Base-by-base conservation (phyloP, 345 rosid species). In the Salix arbutifolia region DNA sequence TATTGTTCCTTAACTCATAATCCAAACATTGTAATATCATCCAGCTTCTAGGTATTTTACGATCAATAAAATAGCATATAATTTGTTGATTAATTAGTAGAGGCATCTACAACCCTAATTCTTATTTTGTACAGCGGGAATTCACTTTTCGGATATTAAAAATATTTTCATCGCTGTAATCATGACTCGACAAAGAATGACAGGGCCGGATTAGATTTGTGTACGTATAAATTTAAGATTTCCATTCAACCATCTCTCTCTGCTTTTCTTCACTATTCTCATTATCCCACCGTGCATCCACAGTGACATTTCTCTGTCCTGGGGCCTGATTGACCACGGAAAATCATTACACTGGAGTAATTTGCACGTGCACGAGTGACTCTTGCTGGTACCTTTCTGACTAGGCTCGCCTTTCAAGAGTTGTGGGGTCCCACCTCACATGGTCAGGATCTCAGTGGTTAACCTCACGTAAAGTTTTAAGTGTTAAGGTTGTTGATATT, bases 291-390 rank as follows among this genome's bases (percentile, higher is more conserved):
- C 46, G 14, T 42, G 40, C 30, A 2, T 61, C 3, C 75, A 58
- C 13, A 3, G 50, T 52, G 66, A 60, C 53, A 16, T 25, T 73
- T 23, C 30, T 3, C 17, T 35, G 75, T 14, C 28, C 0, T 4
- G 50, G 35, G 30, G 25, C 30, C 33, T 30, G 19, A 56, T 60
- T 30, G 60, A 42, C 12, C 3, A 69, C 26, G 13, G 44, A 9
- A 75, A 52, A 76, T 67, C 23, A 50, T 10, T 13, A 52, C 17
- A 69, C 62, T 62, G 23, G 70, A 62, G 69, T 70, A 69, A 70
- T 48, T 70, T 77, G 79, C 79, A 77, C 79, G 79, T 77, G 79
- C 70, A n/a, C 11, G 62, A 69, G 69, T 23, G 69, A 70, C 64
- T 28, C 46, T 64, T 77, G 64, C 69, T 77, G 74, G 23, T 16